Conservation (phyloP, 768 basidiomycete species). For the Amanita rimosa region DNA sequence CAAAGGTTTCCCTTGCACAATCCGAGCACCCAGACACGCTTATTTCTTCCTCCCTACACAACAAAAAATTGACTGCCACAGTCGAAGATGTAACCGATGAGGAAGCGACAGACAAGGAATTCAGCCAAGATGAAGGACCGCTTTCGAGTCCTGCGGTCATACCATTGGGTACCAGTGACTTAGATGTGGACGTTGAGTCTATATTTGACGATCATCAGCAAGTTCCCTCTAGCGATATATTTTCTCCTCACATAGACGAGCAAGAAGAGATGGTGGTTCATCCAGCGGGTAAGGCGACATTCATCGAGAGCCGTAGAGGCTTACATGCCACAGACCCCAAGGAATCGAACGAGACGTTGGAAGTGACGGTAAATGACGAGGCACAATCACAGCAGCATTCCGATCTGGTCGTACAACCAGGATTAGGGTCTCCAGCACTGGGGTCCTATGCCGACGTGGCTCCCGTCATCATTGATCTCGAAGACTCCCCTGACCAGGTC, state of each 20-base stretch:
- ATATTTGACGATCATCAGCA: background rate
- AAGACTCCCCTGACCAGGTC: background rate
- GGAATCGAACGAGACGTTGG: background rate
- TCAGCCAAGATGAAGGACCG: background rate
- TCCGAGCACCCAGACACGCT: background rate
- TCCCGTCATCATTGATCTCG: background rate
- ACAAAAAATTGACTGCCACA: background rate
- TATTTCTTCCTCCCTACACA: too few species aligned
- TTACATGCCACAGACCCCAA: background rate
- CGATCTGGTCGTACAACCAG: background rate
- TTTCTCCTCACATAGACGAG: background rate
- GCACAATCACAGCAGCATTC: background rate
- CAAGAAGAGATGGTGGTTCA: background rate
- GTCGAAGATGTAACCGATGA: constrained; percentile 3
- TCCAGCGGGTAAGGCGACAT: background rate
- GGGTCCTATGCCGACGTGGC: background rate
- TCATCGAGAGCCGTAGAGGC: background rate
- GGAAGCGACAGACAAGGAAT: background rate
- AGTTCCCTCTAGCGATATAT: background rate
- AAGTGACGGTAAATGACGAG: background rate
- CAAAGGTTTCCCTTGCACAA: background rate
- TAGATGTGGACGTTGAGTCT: constrained; percentile 10
- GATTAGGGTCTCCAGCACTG: background rate
- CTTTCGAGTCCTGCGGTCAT: constrained; percentile 6
- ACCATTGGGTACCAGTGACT: constrained; percentile 18